A percentile compares a stretch with the other conserved stretches of the same genome.
Evolutionary conservation across 1,284 basidiomycete genomes (phyloP).

Genomic region (Phylloporus sp.): DNA sequence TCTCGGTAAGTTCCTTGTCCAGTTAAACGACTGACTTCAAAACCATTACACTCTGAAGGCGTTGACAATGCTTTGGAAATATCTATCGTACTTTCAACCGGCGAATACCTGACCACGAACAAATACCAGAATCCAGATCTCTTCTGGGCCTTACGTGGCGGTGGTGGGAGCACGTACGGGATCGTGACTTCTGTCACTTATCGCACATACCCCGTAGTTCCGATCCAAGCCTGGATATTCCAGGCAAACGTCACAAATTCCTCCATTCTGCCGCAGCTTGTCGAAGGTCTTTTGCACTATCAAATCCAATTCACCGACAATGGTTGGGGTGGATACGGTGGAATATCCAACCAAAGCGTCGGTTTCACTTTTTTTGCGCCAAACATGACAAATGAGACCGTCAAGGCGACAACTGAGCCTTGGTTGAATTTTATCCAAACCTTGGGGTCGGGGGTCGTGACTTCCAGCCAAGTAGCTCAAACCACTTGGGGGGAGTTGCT

Average conservation of each 20-base stretch:
- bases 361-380: conserved; percentile 33
- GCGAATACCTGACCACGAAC: conserved; percentile 23
- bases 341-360: conserved; percentile 9
- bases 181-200: conserved; percentile 31
- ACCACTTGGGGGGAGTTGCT: conserved; percentile 34
- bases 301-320: conserved; percentile 37
- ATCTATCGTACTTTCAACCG: conserved; percentile 23
- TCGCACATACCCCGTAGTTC: conserved; percentile 36
- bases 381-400: conserved; percentile 38
- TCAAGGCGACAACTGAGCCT: conserved; percentile 35
- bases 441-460: conserved; percentile 27
- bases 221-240: conserved; percentile 30
- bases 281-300: conserved; percentile 36
- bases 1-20: conserved; percentile 38
- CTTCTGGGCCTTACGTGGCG: conserved; percentile 57
- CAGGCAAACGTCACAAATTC: conserved; percentile 30
- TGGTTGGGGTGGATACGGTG: conserved; percentile 31
- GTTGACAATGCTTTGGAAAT: background rate
- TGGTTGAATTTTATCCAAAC: conserved; percentile 37
- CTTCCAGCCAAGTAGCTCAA: conserved; percentile 12
- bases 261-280: conserved; percentile 15
- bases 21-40: background rate
- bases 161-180: conserved; percentile 45
- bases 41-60: background rate
- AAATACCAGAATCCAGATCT: conserved; percentile 19